Evolutionary conservation across 495 filamentous ascomycete species (phyloP), one percentile per base, ranked within the genome.

Genomic region (Terfezia boudieri): DNA sequence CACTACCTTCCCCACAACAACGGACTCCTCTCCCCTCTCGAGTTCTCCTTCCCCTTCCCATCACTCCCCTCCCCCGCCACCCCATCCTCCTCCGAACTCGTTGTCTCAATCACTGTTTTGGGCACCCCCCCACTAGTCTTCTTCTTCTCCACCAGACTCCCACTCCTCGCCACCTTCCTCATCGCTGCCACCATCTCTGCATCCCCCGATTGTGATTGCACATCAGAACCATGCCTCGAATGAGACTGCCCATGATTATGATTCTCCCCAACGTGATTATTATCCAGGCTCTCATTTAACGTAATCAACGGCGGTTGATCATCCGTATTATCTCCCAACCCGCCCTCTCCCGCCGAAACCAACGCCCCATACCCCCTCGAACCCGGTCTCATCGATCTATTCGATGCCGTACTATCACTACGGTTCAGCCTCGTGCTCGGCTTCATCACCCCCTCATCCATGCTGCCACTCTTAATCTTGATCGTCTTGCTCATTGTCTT

Each of bases 401-500:
- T 51, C 11, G 23, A 51, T 9, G 14, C 32, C 4, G 38, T 53
- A 17, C 26, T 53, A 26, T 50, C n/a, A n/a, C 3, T 52, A 8
- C 8, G 12, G 12, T 12, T 8, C 52, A 11, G 35, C 36, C 11
- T 22, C 16, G 38, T 52, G 51, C 14, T n/a, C 14, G 55, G 37
- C 22, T 55, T 37, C 52, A 52, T 14, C 50, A 20, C 35, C 57
- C 61, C 12, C 1, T 70, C 64, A 12, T 50, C 23, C 5, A 61
- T 60, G 43, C 60, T 62, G 11, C 60, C 59, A 32, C 26, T 4
- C 53, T 69, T 68, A 37, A 65, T 89, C 67, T 95, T 95, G 52
- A 98, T 87, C 11, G 78, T 80, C 36, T 80, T 81, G 56, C 86
- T 89, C n/a, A 81, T 80, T 2, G 90, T 94, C 53, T 76, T 71